Evolutionary conservation across 331 rosid species (phyloP).

Genomic region (Malus hybrid): DNA sequence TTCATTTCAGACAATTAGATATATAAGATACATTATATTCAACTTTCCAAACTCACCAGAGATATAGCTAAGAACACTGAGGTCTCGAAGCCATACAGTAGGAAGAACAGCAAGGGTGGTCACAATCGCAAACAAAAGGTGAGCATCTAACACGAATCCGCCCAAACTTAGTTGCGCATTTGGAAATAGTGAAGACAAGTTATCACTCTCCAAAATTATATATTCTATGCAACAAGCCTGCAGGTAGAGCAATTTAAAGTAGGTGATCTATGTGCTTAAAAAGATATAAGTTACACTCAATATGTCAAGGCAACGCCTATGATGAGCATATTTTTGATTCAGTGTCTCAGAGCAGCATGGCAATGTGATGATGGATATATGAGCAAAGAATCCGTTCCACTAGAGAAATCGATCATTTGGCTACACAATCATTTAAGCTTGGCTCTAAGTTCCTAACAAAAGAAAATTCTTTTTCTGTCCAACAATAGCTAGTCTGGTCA

Average conservation of each 20-base stretch:
- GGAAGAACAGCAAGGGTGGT: conserved; percentile 93
- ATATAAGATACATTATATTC: neutral
- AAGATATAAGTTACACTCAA: neutral
- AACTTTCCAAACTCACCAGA: conserved; percentile 44
- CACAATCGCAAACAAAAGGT: conserved; percentile 49
- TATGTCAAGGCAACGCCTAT: neutral
- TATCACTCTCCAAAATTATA: conserved; percentile 90
- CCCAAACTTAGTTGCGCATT: conserved; percentile 60
- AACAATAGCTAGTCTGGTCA: neutral
- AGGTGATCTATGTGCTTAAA: conserved; percentile 1
- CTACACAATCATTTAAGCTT: neutral
- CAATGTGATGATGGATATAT: neutral
- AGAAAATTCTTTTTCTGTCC: neutral
- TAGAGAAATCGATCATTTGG: neutral
- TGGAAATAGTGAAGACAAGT: conserved; percentile 90
- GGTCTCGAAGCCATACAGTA: conserved; percentile 87
- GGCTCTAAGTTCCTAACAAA: neutral
- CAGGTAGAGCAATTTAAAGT: conserved; percentile 7
- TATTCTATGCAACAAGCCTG: conserved; percentile 93
- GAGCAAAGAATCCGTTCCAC: neutral
- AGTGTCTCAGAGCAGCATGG: neutral
- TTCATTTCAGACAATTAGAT: neutral
- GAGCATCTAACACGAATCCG: conserved; percentile 43
- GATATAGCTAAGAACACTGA: conserved; percentile 80
- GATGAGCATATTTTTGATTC: neutral